Evolutionary conservation across 257 asterid species (phyloP), one percentile per base, ranked within the genome.

Genomic region (Cinchona pubescens): DNA sequence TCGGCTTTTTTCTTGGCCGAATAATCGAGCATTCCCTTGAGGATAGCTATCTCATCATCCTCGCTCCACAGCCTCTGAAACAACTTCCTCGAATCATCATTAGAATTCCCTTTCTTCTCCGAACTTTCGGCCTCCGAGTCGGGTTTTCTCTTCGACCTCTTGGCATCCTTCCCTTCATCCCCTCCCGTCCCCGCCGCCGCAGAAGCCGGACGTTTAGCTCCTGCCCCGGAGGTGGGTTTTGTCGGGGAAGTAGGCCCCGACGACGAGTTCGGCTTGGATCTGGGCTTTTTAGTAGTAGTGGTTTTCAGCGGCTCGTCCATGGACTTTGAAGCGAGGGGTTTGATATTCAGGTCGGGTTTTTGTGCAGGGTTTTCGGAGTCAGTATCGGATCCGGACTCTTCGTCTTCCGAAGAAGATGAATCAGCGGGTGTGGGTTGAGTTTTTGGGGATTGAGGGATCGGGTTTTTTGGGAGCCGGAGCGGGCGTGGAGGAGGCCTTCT

Each of bases 31-130:
- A 92, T 80, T 6, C 96, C 96, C 63, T 85, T 55, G 1, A 90
- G 68, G 23, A 89, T 75, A 3, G 16, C 89, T 29, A 90, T 84
- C 70, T 90, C 97, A 25, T 92, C 97, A 0, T 85, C 92, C 45
- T 90, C 91, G 37, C 87, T 87, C 88, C 88, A 90, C 30, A 92
- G 55, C 73, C 95, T 86, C 81, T 83, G 92, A 43, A 92, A 87
- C 58, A 79, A 63, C 63, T 55, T 58, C 73, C 79, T 87, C 63
- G 86, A 79, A 9, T 86, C 73, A 35, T 85, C 87, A 2, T 61
- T 86, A 7, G 72, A 1, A 2, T 19, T 43, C 23, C 73, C 69
- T 59, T 67, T 79, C 46, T 78, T 68, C 49, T 40, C 87, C 27
- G 78, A 76, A 49, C 11, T 42, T 27, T 74, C 85, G 19, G 45